phyloP scores from a whole-genome alignment of 306 rosid genomes.

The Rubus idaeus region DNA sequence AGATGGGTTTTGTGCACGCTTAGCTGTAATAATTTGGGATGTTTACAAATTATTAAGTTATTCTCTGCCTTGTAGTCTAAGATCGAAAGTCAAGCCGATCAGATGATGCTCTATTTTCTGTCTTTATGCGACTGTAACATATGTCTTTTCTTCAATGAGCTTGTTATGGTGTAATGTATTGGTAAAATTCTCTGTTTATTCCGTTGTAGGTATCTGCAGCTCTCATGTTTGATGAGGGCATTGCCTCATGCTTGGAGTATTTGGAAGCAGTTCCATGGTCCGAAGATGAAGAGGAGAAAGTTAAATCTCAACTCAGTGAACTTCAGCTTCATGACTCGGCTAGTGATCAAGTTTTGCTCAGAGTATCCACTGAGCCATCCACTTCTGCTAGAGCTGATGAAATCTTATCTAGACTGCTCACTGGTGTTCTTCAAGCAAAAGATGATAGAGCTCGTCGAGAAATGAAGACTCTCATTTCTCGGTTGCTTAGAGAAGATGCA shows the following conservation, averaged over 20 bases:
- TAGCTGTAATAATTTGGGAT: conserved; percentile 1
- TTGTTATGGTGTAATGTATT: not conserved
- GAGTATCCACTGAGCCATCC: conserved; percentile 68
- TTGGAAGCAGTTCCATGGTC: conserved; percentile 92
- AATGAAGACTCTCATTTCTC: conserved; percentile 67
- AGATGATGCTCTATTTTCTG: not conserved
- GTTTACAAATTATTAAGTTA: not conserved
- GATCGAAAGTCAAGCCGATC: not conserved
- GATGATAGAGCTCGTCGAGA: conserved; percentile 86
- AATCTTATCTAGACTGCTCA: conserved; percentile 48
- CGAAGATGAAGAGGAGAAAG: conserved; percentile 70
- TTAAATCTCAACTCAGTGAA: conserved; percentile 53
- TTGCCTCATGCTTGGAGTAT: conserved; percentile 66
- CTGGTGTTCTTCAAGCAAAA: conserved; percentile 78
- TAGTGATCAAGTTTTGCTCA: conserved; percentile 44
- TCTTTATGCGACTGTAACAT: not conserved
- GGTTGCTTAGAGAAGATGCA: conserved; percentile 64
- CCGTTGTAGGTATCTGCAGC: conserved; percentile 71
- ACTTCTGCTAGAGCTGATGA: conserved; percentile 52
- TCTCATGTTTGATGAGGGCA: conserved; percentile 78
- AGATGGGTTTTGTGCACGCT: not conserved
- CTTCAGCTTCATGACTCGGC: conserved; percentile 58
- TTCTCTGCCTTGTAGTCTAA: not conserved
- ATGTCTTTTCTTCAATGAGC: not conserved
- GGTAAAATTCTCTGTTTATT: not conserved